A percentile compares a stretch with the other conserved stretches of the same genome.
These are phyloP conservation scores for Globisporangium acanthophoron DNA, from an alignment of 352 stramenopile species.

Conservation along the genomic window DNA sequence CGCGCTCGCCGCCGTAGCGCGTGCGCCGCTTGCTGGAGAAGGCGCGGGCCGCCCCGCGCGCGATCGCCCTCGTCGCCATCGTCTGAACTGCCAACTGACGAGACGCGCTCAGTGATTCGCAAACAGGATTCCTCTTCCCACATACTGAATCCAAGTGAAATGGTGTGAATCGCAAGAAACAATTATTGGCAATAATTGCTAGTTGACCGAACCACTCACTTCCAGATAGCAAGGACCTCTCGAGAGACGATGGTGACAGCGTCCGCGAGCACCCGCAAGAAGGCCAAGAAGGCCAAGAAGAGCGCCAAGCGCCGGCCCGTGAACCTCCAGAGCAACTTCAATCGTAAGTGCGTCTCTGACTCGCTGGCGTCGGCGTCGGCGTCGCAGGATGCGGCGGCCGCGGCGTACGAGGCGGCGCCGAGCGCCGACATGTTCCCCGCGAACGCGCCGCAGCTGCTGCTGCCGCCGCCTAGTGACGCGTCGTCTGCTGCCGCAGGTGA, in stretches of 20 bases:
- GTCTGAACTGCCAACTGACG: no score
- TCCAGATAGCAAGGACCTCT: no score
- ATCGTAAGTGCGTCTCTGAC: conserved; percentile 63
- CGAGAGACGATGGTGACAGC: conserved; percentile 34
- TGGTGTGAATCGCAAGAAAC: no score
- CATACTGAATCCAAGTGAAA: not conserved
- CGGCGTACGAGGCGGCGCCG: conserved; percentile 23
- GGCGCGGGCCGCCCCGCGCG: conserved; percentile 1
- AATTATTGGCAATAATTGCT: no score
- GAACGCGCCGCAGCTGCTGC: conserved; percentile 39
- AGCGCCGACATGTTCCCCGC: conserved; percentile 74
- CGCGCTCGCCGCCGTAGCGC: conserved; percentile 18
- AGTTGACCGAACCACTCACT: not conserved
- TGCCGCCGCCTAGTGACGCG: conserved; percentile 18
- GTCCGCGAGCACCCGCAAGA: conserved; percentile 36
- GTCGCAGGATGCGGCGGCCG: not conserved
- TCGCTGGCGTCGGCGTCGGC: not conserved
- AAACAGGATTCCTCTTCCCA: not conserved
- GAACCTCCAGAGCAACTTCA: conserved; percentile 80
- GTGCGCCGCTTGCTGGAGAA: conserved; percentile 34
- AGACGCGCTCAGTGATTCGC: no score
- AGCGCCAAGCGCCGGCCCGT: conserved; percentile 71
- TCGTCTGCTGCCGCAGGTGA: conserved; percentile 49
- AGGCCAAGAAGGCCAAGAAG: conserved; percentile 74
- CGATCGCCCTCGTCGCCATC: not conserved